phyloP scores from a whole-genome alignment of 2,329 filamentous ascomycete species.

The Neonectria ditissima region DNA sequence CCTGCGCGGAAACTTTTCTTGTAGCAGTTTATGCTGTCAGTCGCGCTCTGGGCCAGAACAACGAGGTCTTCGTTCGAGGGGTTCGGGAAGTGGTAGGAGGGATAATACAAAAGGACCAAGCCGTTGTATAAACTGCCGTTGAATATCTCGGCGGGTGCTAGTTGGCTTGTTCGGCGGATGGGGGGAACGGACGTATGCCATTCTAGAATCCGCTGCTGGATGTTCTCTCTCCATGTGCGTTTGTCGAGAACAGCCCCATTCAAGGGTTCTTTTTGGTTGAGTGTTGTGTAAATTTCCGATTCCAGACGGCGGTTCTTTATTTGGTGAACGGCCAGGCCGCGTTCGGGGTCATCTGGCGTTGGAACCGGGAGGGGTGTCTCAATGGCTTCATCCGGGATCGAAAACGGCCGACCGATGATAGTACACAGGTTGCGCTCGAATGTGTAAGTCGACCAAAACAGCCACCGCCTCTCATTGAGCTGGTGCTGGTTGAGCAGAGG shows the following conservation, averaged over 20 bases:
- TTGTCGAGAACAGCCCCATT: conserved; percentile 33
- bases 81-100: conserved; percentile 32
- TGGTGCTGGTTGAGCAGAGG: neutral
- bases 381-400: conserved; percentile 35
- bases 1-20: conserved; percentile 36
- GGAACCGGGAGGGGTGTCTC: conserved; percentile 23
- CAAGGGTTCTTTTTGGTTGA: conserved; percentile 27
- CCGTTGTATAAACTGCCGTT: conserved; percentile 33
- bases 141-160: conserved; percentile 41
- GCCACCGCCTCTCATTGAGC: conserved; percentile 11
- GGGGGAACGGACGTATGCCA: conserved; percentile 36
- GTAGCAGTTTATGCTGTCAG: conserved; percentile 35
- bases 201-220: conserved; percentile 32
- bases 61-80: conserved; percentile 27
- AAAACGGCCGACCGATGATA: conserved; percentile 27
- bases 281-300: conserved; percentile 41
- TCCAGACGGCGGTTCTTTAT: conserved; percentile 38
- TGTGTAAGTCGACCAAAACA: conserved; percentile 34
- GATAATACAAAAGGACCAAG: conserved; percentile 37
- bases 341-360: conserved; percentile 4
- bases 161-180: conserved; percentile 25
- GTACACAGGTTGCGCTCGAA: conserved; percentile 35
- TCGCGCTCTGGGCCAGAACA: conserved; percentile 33
- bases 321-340: conserved; percentile 36
- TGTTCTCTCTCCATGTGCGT: conserved; percentile 32